Evolutionary conservation across 108 stramenopile species (phyloP).

Genomic region (Stephanodiscus minutulus): DNA sequence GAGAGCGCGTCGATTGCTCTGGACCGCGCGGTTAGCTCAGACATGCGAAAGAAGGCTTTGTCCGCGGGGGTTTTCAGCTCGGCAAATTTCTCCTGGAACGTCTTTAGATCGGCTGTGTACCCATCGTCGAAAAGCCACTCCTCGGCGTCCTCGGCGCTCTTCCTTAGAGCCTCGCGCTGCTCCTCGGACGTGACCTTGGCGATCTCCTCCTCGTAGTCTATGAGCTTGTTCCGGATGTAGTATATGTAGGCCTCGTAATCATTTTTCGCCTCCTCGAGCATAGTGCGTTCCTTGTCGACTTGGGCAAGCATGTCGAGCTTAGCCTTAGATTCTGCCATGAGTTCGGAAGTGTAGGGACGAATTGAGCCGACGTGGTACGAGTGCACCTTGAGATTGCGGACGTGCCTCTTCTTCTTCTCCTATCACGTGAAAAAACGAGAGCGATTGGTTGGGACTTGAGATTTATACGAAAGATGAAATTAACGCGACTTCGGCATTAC

Average conservation of each 20-base stretch:
- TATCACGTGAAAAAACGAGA: constrained; percentile 32
- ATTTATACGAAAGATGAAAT: constrained; percentile 1
- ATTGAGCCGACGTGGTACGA: constrained; percentile 61
- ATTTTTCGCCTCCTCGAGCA: constrained; percentile 92
- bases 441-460: background rate
- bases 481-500: background rate
- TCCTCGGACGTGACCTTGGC: constrained; percentile 89
- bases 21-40: constrained; percentile 83
- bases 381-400: constrained; percentile 61
- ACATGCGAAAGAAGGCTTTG: constrained; percentile 79
- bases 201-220: constrained; percentile 82
- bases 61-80: constrained; percentile 84
- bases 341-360: constrained; percentile 64
- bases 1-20: constrained; percentile 71
- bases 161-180: constrained; percentile 85
- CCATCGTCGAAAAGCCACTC: constrained; percentile 99
- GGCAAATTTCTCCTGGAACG: constrained; percentile 80
- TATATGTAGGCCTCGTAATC: constrained; percentile 94
- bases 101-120: constrained; percentile 81
- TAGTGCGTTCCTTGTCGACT: constrained; percentile 86
- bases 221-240: constrained; percentile 80
- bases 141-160: constrained; percentile 78
- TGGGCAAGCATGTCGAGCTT: constrained; percentile 77
- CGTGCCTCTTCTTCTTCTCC: constrained; percentile 85
- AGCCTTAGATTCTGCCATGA: constrained; percentile 80